Conservation (phyloP, 2,329 filamentous ascomycete species). For the Helicocarpus griseus region DNA sequence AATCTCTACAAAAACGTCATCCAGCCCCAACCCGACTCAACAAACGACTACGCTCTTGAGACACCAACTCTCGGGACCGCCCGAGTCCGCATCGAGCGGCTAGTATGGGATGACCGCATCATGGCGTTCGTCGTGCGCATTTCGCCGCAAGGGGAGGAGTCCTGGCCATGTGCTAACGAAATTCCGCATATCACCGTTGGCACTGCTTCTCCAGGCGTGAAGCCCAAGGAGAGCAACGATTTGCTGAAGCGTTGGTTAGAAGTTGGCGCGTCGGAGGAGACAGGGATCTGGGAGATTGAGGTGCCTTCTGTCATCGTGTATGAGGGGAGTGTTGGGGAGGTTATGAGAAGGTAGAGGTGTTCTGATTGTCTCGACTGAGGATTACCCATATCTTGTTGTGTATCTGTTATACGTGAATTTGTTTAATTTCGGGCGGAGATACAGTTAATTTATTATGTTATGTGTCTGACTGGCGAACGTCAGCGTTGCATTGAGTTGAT, state of each 20-base stretch:
- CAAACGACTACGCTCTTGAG: constrained; percentile 15
- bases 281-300: constrained; percentile 45
- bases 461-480: too few species aligned
- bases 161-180: constrained; percentile 63
- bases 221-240: constrained; percentile 91
- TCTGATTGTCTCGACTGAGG: too few species aligned
- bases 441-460: too few species aligned
- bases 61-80: constrained; percentile 26
- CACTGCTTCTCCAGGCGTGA: constrained; percentile 62
- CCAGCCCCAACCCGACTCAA: constrained; percentile 17
- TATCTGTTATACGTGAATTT: too few species aligned
- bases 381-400: too few species aligned
- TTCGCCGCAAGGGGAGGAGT: constrained; percentile 34
- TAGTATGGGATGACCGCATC: constrained; percentile 76
- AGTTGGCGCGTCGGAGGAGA: constrained; percentile 40
- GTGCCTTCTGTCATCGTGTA: constrained; percentile 47
- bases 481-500: too few species aligned
- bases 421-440: too few species aligned
- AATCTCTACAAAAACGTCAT: constrained; percentile 43
- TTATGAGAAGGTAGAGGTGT: constrained; percentile 28
- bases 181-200: constrained; percentile 86
- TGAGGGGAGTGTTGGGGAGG: constrained; percentile 45
- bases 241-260: constrained; percentile 67
- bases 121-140: constrained; percentile 87
- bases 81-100: constrained; percentile 48